phyloP scores from a whole-genome alignment of 164 flowering plant species.

The Paratinospora sagittata region DNA sequence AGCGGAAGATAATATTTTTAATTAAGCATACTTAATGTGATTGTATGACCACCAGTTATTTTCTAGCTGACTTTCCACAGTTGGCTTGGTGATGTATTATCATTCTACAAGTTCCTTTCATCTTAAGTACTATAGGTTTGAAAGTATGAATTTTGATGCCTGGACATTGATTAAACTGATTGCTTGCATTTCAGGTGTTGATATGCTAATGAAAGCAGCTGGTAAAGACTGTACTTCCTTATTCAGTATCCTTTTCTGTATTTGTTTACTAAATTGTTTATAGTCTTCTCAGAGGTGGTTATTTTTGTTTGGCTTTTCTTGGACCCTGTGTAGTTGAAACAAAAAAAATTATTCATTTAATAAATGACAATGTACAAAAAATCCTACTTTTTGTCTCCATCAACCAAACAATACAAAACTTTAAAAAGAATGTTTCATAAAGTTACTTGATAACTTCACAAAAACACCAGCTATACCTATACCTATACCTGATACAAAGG shows the following conservation, averaged over 20 bases:
- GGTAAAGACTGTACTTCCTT: constrained; percentile 90
- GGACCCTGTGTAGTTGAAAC: not conserved
- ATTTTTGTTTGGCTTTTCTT: too few species aligned
- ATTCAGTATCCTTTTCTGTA: constrained; percentile 82
- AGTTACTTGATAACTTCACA: not conserved
- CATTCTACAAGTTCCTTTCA: not conserved
- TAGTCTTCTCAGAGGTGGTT: not conserved
- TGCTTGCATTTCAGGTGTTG: too few species aligned
- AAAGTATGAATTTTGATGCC: constrained; percentile 22
- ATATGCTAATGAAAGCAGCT: constrained; percentile 86
- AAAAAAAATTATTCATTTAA: not conserved
- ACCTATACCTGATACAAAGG: too few species aligned
- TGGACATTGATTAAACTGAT: too few species aligned
- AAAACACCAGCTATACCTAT: too few species aligned
- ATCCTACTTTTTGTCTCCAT: too few species aligned
- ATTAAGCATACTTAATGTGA: too few species aligned
- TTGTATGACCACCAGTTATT: too few species aligned
- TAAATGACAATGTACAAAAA: not conserved
- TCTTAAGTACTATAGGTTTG: not conserved
- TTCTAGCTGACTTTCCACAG: too few species aligned
- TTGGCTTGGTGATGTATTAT: not conserved
- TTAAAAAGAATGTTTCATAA: too few species aligned
- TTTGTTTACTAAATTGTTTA: not conserved
- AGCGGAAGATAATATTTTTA: too few species aligned
- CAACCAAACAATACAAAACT: too few species aligned